phyloP scores from a whole-genome alignment of 2,329 filamentous ascomycete species.

The Leptographium galeiforme region DNA sequence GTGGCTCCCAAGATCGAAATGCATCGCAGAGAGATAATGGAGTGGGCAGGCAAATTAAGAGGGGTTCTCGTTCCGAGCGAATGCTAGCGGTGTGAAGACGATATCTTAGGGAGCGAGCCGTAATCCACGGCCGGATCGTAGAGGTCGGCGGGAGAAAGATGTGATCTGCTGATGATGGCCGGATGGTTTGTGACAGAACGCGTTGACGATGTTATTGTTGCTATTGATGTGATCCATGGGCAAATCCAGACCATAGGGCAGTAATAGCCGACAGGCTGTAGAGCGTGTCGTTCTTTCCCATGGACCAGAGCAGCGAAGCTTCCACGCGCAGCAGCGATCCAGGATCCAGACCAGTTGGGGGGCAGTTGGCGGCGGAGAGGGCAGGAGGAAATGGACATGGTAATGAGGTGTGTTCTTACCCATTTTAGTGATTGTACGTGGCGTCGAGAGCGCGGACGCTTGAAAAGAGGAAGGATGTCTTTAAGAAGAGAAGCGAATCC shows the following conservation, averaged over 20 bases:
- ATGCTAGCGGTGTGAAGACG: slow-evolving; percentile 16
- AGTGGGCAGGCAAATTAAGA: slow-evolving; percentile 1
- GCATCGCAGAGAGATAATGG: slow-evolving; percentile 15
- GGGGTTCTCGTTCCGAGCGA: slow-evolving; percentile 1
- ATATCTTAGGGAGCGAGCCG: slow-evolving; percentile 4
- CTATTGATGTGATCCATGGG: neutral
- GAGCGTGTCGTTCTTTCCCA: neutral
- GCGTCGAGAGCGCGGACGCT: neutral
- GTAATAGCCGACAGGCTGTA: neutral
- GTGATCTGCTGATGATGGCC: neutral
- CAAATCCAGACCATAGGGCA: neutral
- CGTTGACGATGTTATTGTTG: neutral
- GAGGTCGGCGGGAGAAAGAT: neutral
- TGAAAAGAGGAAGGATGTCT: slow-evolving; percentile 11
- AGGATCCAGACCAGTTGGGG: slow-evolving; percentile 1
- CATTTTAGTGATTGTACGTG: slow-evolving; percentile 22
- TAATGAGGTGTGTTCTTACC: slow-evolving; percentile 26
- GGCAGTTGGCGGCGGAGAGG: neutral
- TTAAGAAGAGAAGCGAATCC: slow-evolving; percentile 15
- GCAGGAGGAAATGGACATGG: slow-evolving; percentile 6
- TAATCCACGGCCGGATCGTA: neutral
- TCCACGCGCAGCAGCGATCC: neutral
- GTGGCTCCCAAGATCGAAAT: slow-evolving; percentile 29
- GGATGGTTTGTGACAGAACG: neutral
- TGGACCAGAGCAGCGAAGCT: neutral